Evolutionary conservation across 2,329 filamentous ascomycete species (phyloP), one percentile per base, ranked within the genome.

Genomic region (Colletotrichum chlorophyti): DNA sequence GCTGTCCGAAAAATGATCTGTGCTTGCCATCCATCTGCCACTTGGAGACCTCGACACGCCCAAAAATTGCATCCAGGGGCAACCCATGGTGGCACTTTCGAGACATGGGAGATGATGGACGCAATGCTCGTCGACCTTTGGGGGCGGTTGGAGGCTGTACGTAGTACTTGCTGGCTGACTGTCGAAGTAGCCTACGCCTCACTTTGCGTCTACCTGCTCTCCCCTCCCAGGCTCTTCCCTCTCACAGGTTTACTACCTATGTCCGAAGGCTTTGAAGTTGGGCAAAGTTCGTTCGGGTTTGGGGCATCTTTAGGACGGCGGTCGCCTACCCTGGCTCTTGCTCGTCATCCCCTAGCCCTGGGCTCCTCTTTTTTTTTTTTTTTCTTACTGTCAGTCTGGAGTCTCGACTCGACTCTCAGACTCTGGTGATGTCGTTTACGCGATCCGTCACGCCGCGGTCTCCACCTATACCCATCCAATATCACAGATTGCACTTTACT

Each of bases 401-500:
- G 11, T 29, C 40, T 14, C 24, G 24, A 27, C 40, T n/a, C n/a
- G n/a, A n/a, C 40, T 38, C 11, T 26, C 15, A 11, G 26, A 17
- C 27, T 38, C 23, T 11, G 31, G n/a, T 14, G 15, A 31, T 17
- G 17, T 48, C 50, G 50, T 54, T 54, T 58, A 50, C 50, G 54
- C 54, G 54, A 58, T 58, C 35, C 54, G n/a, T n/a, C n/a, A n/a
- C 42, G 42, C 32, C 41, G 38, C 41, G 31, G 37, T 32, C 35
- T 29, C 50, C 50, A 54, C 55, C n/a, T n/a, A n/a, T n/a, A n/a
- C n/a, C n/a, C n/a, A n/a, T n/a, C n/a, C n/a, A n/a, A n/a, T n/a
- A n/a, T n/a, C n/a, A n/a, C n/a, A n/a, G n/a, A n/a, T 11, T 7
- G 27, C 19, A 41, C 35, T 26, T 21, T 19, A 34, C 12, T 29